These are phyloP conservation scores for Nemania sp. DNA, from an alignment of 2,329 filamentous ascomycete genomes.

Conservation along the genomic window DNA sequence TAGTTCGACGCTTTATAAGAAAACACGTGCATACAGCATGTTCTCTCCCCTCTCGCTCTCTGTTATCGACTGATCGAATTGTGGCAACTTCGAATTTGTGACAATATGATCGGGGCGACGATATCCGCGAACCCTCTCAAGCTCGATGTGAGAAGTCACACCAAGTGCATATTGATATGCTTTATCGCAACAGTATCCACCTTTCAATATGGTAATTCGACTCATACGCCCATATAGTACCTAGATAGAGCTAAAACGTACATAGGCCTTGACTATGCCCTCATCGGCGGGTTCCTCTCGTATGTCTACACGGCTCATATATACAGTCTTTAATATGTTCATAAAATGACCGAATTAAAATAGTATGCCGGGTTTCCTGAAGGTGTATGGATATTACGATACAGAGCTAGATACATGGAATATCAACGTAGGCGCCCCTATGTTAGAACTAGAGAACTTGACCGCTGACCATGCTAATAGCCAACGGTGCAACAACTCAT, in stretches of 20 bases:
- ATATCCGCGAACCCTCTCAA: constrained; percentile 38
- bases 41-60: background rate
- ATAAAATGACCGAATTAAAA: background rate
- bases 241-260: background rate
- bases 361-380: constrained; percentile 42
- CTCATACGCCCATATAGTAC: background rate
- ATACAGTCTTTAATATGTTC: background rate
- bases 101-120: constrained; percentile 27
- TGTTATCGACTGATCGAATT: background rate
- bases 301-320: constrained; percentile 1
- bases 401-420: constrained; percentile 32
- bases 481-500: constrained; percentile 43
- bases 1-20: background rate
- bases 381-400: constrained; percentile 42
- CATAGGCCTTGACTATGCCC: constrained; percentile 40
- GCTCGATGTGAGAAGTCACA: constrained; percentile 36
- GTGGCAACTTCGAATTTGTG: constrained; percentile 1
- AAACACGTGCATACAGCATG: background rate
- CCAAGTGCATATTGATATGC: constrained; percentile 38
- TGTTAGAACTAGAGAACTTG: background rate
- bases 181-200: constrained; percentile 38
- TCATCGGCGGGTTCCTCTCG: constrained; percentile 42
- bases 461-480: constrained; percentile 11
- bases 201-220: constrained; percentile 38
- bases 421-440: constrained; percentile 31